Conservation (phyloP, 2,329 filamentous ascomycete species). For the Diaporthe ampelina region DNA sequence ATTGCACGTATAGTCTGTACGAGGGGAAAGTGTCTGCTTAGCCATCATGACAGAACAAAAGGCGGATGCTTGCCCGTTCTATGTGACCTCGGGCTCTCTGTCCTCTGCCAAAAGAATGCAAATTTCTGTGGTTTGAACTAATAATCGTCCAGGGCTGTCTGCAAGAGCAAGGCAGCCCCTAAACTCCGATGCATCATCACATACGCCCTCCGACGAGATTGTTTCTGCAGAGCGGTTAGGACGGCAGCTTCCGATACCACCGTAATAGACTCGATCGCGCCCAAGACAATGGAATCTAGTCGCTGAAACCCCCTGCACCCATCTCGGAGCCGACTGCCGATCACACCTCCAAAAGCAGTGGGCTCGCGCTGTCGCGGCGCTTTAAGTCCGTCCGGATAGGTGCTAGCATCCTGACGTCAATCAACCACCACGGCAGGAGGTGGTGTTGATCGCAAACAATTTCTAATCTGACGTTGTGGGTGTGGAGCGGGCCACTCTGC, state of each 20-base stretch:
- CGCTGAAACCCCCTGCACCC: background rate
- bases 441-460: background rate
- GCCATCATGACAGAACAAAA: background rate
- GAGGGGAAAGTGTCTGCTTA: background rate
- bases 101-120: background rate
- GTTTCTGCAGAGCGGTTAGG: background rate
- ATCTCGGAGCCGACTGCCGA: conserved; percentile 21
- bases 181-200: background rate
- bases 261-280: background rate
- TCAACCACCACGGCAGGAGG: background rate
- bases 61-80: background rate
- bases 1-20: background rate
- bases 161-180: background rate
- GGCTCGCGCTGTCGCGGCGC: background rate
- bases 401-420: conserved; percentile 23
- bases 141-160: background rate
- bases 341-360: conserved; percentile 7
- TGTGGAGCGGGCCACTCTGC: background rate
- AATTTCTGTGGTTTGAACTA: too few species aligned
- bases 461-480: conserved; percentile 26
- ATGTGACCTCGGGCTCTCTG: background rate
- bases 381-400: conserved; percentile 6
- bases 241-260: background rate
- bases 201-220: background rate
- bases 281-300: background rate